Conservation (phyloP, 1,284 basidiomycete genomes). For the Kalmanozyma brasiliensis region DNA sequence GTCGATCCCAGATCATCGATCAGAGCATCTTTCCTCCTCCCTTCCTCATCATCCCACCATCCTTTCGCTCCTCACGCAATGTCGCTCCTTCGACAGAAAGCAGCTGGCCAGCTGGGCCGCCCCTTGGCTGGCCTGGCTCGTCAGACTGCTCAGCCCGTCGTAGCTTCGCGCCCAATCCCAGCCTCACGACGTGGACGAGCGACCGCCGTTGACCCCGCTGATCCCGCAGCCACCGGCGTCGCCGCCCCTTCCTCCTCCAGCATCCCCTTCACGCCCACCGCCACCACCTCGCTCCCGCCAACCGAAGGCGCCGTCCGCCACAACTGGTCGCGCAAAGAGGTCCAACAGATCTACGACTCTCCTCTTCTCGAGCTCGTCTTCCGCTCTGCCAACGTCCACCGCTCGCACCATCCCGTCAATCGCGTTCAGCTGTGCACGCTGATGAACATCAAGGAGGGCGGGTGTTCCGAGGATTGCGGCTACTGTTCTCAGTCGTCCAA, state of each 20-base stretch:
- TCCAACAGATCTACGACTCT: constrained; percentile 63
- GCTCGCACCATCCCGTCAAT: constrained; percentile 84
- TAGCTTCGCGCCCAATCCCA: constrained; percentile 10
- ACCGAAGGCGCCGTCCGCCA: constrained; percentile 44
- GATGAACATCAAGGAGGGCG: constrained; percentile 94
- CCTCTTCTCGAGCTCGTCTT: constrained; percentile 66
- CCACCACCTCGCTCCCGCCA: constrained; percentile 5
- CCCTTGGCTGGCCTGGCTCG: constrained; percentile 31
- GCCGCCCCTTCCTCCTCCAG: constrained; percentile 11
- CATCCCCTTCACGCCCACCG: constrained; percentile 1
- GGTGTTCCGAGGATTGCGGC: constrained; percentile 96
- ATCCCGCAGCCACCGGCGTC: constrained; percentile 25
- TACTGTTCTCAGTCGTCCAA: constrained; percentile 97
- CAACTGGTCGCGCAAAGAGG: constrained; percentile 61
- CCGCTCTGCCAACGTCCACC: constrained; percentile 75
- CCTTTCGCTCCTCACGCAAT: constrained; percentile 4
- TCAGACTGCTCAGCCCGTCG: constrained; percentile 21
- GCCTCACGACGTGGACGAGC: constrained; percentile 44
- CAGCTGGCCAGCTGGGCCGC: constrained; percentile 22
- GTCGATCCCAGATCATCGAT: background rate
- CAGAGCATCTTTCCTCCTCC: background rate
- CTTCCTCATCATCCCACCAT: no score
- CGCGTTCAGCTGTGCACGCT: constrained; percentile 96
- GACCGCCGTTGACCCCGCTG: constrained; percentile 47
- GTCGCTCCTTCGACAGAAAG: constrained; percentile 44